Base-by-base conservation (phyloP, 73 alveolate species). In the Effrenium voratum region DNA sequence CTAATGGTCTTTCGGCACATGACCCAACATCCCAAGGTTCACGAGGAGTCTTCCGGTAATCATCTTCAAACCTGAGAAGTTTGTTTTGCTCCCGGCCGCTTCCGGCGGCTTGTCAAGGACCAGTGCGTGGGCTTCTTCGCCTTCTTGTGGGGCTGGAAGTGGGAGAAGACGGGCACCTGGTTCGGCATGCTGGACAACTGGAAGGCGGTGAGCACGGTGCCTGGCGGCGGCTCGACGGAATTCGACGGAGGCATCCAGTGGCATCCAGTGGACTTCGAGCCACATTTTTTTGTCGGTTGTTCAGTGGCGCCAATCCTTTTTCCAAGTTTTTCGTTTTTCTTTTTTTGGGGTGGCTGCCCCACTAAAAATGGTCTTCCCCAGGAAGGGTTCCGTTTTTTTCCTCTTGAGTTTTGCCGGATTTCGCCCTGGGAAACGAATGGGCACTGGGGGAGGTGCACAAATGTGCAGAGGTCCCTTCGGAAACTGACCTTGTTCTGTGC, bases 81-180 rank as follows among this genome's bases (percentile, higher is more conserved):
- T 24, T 28, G 50, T 72, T 46, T 46, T 28, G 43, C 50, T 0
- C 1, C 50, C 5, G 50, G 90, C 44, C 3, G 90, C 90, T 28
- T 1, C 32, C 8, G 10, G 76, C 44, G 2, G 1, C 24, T 28
- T 38, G 38, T 32, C 12, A 83, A 87, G 95, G 95, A 87, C 84
- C 36, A 32, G 32, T 87, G 95, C 50, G 72, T 87, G 16, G 84
- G 85, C 47, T 87, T 87, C 68, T 59, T 87, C 49, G 95, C 95
- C 47, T 87, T 87, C 49, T 70, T 87, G 19, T 87, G 95, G 95
- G 95, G 95, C 41, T 87, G 95, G 95, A 87, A 87, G 57, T 87
- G 95, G 95, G 95, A 87, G 84, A 87, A 87, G 95, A 87, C 95
- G 16, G 95, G 95, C 59, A 87, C 95, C 38, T 87, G 95, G 95